These are phyloP conservation scores for Asterella californica DNA, from an alignment of 225 moss, liverwort and hornwort genomes.

Conservation along the genomic window DNA sequence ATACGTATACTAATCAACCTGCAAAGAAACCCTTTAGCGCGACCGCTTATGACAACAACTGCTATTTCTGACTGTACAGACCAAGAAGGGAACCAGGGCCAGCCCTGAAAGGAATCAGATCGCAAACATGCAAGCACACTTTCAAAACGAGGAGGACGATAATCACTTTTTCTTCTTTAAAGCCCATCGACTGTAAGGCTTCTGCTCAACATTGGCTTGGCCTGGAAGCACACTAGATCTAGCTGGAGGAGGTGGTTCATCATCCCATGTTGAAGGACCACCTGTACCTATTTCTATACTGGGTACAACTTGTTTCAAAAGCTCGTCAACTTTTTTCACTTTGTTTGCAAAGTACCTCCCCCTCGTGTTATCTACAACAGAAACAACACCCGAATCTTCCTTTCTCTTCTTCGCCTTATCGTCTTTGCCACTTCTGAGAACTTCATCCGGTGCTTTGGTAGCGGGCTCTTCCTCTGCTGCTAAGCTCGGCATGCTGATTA, in stretches of 20 bases:
- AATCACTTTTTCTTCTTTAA: conserved; percentile 50
- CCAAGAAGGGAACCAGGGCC: no score
- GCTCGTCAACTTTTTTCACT: conserved; percentile 35
- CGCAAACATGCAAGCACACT: not conserved
- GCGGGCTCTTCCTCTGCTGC: not conserved
- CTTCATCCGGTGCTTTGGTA: not conserved
- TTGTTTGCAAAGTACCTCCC: conserved; percentile 33
- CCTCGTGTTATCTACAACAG: conserved; percentile 52
- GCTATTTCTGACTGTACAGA: no score
- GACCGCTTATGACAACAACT: no score
- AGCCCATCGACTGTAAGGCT: conserved; percentile 66
- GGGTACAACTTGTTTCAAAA: conserved; percentile 33
- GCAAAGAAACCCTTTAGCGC: no score
- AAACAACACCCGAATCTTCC: conserved; percentile 49
- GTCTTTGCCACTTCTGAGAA: conserved; percentile 1
- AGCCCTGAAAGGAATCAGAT: no score
- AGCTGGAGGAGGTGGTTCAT: conserved; percentile 18
- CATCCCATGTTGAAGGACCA: conserved; percentile 80
- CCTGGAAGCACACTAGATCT: not conserved
- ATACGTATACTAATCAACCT: no score
- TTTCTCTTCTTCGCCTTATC: conserved; percentile 29
- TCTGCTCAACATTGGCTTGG: conserved; percentile 22
- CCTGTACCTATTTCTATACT: conserved; percentile 60
- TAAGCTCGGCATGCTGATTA: conserved; percentile 18
- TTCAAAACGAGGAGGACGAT: not conserved